Percentiles rank a stretch among this genome's conserved stretches.
phyloP scores from a whole-genome alignment of 2,329 filamentous ascomycete species.

The Karstenula rhodostoma region DNA sequence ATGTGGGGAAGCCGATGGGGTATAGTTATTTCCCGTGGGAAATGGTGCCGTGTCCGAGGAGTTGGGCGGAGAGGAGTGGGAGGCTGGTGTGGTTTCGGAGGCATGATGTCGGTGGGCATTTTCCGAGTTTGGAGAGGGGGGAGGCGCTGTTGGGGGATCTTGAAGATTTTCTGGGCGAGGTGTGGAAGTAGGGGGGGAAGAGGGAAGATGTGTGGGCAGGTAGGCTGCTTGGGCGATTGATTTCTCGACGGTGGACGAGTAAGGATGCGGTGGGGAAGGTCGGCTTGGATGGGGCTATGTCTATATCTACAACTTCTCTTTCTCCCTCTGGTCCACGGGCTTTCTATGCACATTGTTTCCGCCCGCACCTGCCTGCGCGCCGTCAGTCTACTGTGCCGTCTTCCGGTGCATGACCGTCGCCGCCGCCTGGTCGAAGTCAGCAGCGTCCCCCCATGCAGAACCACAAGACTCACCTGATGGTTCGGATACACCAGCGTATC shows the following conservation, averaged over 20 bases:
- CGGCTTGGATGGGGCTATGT: no score
- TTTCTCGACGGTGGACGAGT: no score
- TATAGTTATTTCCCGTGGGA: slow-evolving; percentile 57
- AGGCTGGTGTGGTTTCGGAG: slow-evolving; percentile 47
- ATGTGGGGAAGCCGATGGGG: slow-evolving; percentile 53
- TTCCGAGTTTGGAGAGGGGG: slow-evolving; percentile 59
- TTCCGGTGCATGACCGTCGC: slow-evolving; percentile 49
- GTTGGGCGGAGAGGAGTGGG: slow-evolving; percentile 51
- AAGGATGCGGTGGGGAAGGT: no score
- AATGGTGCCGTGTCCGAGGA: slow-evolving; percentile 49
- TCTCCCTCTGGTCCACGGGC: slow-evolving; percentile 12
- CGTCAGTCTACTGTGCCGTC: slow-evolving; percentile 25
- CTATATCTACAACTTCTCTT: slow-evolving; percentile 12
- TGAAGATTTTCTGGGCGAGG: slow-evolving; percentile 52
- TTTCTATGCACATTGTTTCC: slow-evolving; percentile 26
- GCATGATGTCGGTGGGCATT: slow-evolving; percentile 55
- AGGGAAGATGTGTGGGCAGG: no score
- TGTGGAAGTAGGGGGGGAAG: slow-evolving; percentile 31
- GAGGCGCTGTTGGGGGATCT: slow-evolving; percentile 54
- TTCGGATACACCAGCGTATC: slow-evolving; percentile 88
- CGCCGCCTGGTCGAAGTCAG: slow-evolving; percentile 40
- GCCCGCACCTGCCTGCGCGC: slow-evolving; percentile 26
- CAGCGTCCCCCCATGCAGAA: background rate
- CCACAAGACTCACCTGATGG: slow-evolving; percentile 74
- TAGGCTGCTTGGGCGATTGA: no score